Evolutionary conservation across 768 basidiomycete species (phyloP).

Genomic region (Holtermannia corniformis): DNA sequence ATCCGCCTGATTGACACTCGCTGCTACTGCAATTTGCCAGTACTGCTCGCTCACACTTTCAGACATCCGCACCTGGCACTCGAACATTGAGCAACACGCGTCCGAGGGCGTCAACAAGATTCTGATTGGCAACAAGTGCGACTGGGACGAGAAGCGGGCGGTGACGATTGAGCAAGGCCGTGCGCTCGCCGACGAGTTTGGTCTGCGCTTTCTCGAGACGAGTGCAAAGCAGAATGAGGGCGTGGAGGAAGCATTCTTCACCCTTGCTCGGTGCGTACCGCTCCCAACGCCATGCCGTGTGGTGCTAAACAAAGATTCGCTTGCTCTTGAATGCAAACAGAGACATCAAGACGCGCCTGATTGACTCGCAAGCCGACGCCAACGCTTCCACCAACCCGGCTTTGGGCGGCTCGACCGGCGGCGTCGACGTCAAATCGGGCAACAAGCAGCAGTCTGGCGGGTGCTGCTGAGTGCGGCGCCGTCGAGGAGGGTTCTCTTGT

Average conservation of each 20-base stretch:
- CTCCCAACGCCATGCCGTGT: too few relatives aligned
- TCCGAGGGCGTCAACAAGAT: constrained; percentile 99
- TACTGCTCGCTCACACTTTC: not conserved
- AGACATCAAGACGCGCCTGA: constrained; percentile 12
- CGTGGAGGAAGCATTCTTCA: constrained; percentile 98
- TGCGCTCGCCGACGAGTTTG: constrained; percentile 71
- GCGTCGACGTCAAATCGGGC: constrained; percentile 36
- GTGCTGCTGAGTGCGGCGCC: too few relatives aligned
- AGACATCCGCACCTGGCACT: constrained; percentile 56
- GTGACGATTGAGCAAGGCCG: constrained; percentile 37
- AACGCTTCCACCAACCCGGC: constrained; percentile 21
- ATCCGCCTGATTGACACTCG: too few relatives aligned
- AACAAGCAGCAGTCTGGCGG: constrained; percentile 41
- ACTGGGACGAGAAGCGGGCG: constrained; percentile 85
- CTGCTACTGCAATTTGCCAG: too few relatives aligned
- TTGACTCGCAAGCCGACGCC: constrained; percentile 39
- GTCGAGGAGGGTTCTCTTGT: too few relatives aligned
- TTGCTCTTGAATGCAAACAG: not conserved
- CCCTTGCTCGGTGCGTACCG: constrained; percentile 56
- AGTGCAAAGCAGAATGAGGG: constrained; percentile 95
- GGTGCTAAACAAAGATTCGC: not conserved
- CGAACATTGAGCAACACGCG: constrained; percentile 96
- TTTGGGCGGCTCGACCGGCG: constrained; percentile 38
- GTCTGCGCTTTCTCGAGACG: constrained; percentile 94
- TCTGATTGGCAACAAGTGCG: constrained; percentile 95